Base-by-base conservation (phyloP, 257 asterid genomes). In the Lycium ferocissimum region DNA sequence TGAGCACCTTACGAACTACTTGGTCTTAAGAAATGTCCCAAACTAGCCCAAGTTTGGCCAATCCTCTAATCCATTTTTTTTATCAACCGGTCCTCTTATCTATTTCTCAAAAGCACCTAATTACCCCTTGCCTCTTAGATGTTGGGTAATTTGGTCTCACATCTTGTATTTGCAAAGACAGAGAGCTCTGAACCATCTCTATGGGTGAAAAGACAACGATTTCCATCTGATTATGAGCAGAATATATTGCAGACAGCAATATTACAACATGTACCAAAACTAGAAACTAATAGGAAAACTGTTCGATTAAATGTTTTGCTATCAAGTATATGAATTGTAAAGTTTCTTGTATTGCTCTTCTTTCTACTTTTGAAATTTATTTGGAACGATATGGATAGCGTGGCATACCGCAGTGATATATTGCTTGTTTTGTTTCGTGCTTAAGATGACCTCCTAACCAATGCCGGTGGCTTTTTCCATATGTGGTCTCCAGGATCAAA, bases 401-500 rank as follows among this genome's bases (percentile, higher is more conserved):
- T 26, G 33, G 33, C 33, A 26, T 1, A 26, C 80, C 0, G 54
- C 7, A 2, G 8, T 49, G 12, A 49, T 49, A 49, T 6, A 7
- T 7, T 49, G 54, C 54, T 49, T 49, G 54, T 9, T 7, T 9
- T 7, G 54, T 7, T 49, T 6, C 7, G 11, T 49, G 54, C 11
- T 49, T 49, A 7, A 9, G 7, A 49, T 6, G 7, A 10, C 54
- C 7, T 49, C 10, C 54, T 9, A 49, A 49, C 43, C 2, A 40
- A 1, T 2, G 43, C 2, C 5, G 12, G 7, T 49, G 54, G 54
- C 54, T 26, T 26, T 26, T 26, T 9, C 54, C 5, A 4, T 3
- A 49, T 15, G 22, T 49, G 54, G 1, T 49, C 85, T 79, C 90
- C 90, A 95, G 98, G 97, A 91, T 38, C 89, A 38, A 83, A 86